Percentiles rank a stretch among this genome's conserved stretches.
phyloP scores from a whole-genome alignment of 495 filamentous ascomycete genomes.

The Penicillium antarcticum region DNA sequence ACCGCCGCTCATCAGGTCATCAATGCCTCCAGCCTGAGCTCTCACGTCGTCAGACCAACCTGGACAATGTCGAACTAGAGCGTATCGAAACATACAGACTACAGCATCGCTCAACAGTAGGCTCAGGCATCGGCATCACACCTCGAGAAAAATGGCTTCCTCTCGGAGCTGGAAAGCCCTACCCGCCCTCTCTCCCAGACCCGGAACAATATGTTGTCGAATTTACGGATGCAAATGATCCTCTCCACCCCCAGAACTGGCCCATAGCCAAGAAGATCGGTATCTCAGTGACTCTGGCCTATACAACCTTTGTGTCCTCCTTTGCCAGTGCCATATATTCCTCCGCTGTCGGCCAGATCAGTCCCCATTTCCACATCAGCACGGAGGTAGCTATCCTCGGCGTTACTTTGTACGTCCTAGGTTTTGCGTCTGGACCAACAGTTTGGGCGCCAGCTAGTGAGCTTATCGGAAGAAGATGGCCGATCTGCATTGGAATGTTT shows the following conservation, averaged over 20 bases:
- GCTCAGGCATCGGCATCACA: conserved; percentile 18
- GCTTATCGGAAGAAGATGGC: conserved; percentile 59
- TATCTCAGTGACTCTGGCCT: conserved; percentile 35
- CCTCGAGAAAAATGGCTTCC: conserved; percentile 30
- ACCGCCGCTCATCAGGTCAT: conserved; percentile 1
- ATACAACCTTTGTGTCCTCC: conserved; percentile 49
- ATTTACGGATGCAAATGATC: conserved; percentile 50
- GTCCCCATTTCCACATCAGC: conserved; percentile 44
- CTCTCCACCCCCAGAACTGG: conserved; percentile 54
- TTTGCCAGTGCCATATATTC: conserved; percentile 55
- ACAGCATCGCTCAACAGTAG: conserved; percentile 34
- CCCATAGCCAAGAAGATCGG: conserved; percentile 20
- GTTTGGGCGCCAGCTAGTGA: conserved; percentile 71
- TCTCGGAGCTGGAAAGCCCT: conserved; percentile 40
- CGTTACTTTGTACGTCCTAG: conserved; percentile 54
- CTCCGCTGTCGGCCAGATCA: conserved; percentile 37
- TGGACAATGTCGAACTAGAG: conserved; percentile 26
- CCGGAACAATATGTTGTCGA: conserved; percentile 51
- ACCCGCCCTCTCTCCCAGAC: conserved; percentile 42
- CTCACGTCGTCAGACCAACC: conserved; percentile 22
- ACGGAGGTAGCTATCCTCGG: conserved; percentile 52
- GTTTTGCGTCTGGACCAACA: conserved; percentile 48
- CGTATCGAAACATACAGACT: conserved; percentile 33
- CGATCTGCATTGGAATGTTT: conserved; percentile 50
- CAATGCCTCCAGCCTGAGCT: conserved; percentile 5